Evolutionary conservation across 1,284 basidiomycete species (phyloP).

Genomic region (Ceratobasidium sp.): DNA sequence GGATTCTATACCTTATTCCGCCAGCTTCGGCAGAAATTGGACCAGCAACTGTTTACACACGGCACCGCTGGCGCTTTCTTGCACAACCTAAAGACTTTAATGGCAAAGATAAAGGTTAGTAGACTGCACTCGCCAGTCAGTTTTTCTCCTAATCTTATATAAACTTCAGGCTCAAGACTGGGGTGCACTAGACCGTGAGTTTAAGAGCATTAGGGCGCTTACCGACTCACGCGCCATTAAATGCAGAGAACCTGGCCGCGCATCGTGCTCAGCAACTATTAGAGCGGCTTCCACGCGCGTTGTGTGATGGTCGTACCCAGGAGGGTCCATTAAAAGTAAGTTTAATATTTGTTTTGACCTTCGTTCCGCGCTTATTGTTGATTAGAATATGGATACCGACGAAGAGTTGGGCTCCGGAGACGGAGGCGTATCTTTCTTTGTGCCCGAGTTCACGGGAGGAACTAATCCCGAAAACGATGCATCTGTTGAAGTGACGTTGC

Average conservation of each 20-base stretch:
- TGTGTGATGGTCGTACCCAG: neutral
- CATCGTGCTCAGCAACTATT: constrained; percentile 38
- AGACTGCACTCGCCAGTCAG: no score
- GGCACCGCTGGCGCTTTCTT: constrained; percentile 65
- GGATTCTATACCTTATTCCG: constrained; percentile 67
- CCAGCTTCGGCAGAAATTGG: constrained; percentile 58
- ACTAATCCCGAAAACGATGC: neutral
- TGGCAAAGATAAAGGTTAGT: constrained; percentile 69
- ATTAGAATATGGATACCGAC: constrained; percentile 41
- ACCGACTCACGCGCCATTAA: neutral
- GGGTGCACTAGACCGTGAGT: constrained; percentile 45
- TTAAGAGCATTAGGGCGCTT: neutral
- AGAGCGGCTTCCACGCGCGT: constrained; percentile 10
- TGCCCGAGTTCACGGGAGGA: neutral
- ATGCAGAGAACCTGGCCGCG: constrained; percentile 42
- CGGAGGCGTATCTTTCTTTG: neutral
- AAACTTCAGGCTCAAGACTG: constrained; percentile 33
- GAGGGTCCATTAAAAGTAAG: constrained; percentile 26
- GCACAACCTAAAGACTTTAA: constrained; percentile 67
- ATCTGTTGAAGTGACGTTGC: neutral
- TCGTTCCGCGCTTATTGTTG: neutral
- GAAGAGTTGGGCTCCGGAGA: neutral
- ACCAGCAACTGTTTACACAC: constrained; percentile 62
- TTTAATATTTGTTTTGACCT: neutral
- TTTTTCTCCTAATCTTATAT: neutral